Base-by-base conservation (phyloP, 2,329 filamentous ascomycete species). In the Coniochaeta sp. region DNA sequence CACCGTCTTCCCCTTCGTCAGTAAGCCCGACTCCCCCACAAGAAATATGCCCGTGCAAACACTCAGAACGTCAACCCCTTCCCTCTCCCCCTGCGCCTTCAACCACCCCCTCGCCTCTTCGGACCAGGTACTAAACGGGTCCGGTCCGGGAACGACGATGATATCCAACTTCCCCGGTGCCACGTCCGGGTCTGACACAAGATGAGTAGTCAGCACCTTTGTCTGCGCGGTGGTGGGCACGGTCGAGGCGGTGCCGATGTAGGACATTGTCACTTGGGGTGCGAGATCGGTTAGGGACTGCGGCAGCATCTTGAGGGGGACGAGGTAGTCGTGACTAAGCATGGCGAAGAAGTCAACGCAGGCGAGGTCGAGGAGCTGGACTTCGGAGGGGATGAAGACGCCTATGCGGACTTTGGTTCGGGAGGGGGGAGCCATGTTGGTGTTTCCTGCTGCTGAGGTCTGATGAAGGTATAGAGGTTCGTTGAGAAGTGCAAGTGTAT, bases 1-100 rank as follows among this genome's bases (percentile, higher is more conserved):
- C 5, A 68, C 74, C 52, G 50, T 68, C 58, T 62, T 72, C 3
- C 74, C 76, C 40, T 71, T 67, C n/a, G n/a, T n/a, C 28, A 76
- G 53, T 16, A 81, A 59, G 0, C 77, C 77, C 0, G 75, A 76
- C 16, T 68, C 67, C n/a, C 68, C 76, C 51, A 76, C 76, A 12
- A 79, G 18, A 31, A 72, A 70, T 22, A 74, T 68, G 0, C 76
- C 77, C 3, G 76, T 77, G 63, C 77, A 81, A 9, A 81, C 67
- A 54, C 71, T 71, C 53, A 81, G 61, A 32, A 81, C 67, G 53
- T 80, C 77, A 12, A 73, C 73, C 6, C 57, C 65, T 46, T 62
- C 61, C 8, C 18, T 20, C 30, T 38, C 40, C 26, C 58, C 67
- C 52, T 81, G 77, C 3, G 50, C 59, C 7, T 62, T 61, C 42